A percentile compares a stretch with the other conserved stretches of the same genome.
These are phyloP conservation scores for Colletotrichum tropicicola DNA, from an alignment of 2,329 filamentous ascomycete genomes.

Conservation along the genomic window DNA sequence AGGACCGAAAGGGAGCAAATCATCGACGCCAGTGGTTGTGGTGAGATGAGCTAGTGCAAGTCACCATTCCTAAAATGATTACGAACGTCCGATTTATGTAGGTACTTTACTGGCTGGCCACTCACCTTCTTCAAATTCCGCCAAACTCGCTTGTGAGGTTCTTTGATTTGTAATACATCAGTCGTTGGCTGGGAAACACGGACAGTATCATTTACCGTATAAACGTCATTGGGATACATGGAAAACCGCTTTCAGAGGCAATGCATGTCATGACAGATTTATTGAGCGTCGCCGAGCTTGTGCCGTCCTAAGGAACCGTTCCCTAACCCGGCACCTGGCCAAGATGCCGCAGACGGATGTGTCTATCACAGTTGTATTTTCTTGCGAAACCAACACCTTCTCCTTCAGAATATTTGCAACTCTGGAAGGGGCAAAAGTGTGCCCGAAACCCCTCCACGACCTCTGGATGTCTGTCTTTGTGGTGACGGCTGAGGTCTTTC, in stretches of 20 bases:
- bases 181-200: too few relatives aligned
- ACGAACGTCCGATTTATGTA: neutral
- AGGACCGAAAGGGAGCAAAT: conserved; percentile 3
- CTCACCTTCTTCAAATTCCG: neutral
- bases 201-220: neutral
- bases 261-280: neutral
- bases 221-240: neutral
- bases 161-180: neutral
- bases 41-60: neutral
- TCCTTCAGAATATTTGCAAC: conserved; percentile 7
- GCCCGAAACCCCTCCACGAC: neutral
- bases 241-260: neutral
- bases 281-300: neutral
- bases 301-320: too few relatives aligned
- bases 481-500: conserved; percentile 22
- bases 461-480: neutral
- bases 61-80: neutral
- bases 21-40: neutral
- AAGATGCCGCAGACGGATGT: neutral
- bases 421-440: conserved; percentile 9
- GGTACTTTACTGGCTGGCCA: conserved; percentile 8
- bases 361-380: conserved; percentile 1
- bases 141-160: neutral
- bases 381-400: neutral
- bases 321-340: neutral